Evolutionary conservation across 2,329 filamentous ascomycete species (phyloP).

Genomic region (Alternaria atra): DNA sequence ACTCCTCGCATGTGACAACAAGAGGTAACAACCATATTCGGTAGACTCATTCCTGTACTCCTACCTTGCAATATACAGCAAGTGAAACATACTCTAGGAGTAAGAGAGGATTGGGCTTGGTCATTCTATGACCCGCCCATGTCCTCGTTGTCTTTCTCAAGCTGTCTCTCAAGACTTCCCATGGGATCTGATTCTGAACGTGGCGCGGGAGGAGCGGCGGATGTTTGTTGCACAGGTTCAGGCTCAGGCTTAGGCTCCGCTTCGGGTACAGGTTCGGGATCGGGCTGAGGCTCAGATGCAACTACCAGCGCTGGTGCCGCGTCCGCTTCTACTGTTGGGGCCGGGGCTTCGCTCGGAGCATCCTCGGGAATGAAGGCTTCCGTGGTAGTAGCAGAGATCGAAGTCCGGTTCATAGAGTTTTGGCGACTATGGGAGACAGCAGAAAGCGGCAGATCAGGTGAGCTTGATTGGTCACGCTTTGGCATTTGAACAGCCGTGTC

Average conservation of each 20-base stretch:
- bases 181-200: slow-evolving; percentile 56
- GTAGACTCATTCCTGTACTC: background rate
- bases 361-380: slow-evolving; percentile 13
- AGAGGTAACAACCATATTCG: background rate
- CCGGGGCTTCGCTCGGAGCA: slow-evolving; percentile 10
- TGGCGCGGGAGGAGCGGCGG: slow-evolving; percentile 23
- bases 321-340: slow-evolving; percentile 8
- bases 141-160: slow-evolving; percentile 46
- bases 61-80: background rate
- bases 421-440: slow-evolving; percentile 50
- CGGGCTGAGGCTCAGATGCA: background rate
- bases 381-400: slow-evolving; percentile 26
- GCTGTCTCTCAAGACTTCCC: slow-evolving; percentile 58
- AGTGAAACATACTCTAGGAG: background rate
- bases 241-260: background rate
- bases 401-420: slow-evolving; percentile 44
- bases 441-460: slow-evolving; percentile 55
- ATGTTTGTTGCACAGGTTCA: slow-evolving; percentile 11
- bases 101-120: background rate
- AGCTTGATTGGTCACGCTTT: slow-evolving; percentile 50
- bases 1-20: background rate
- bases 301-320: slow-evolving; percentile 7
- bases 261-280: slow-evolving; percentile 6
- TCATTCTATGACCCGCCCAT: slow-evolving; percentile 23
- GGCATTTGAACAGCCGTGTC: slow-evolving; percentile 14